phyloP scores from a whole-genome alignment of 108 stramenopile species.

The Licmophora abbreviata region DNA sequence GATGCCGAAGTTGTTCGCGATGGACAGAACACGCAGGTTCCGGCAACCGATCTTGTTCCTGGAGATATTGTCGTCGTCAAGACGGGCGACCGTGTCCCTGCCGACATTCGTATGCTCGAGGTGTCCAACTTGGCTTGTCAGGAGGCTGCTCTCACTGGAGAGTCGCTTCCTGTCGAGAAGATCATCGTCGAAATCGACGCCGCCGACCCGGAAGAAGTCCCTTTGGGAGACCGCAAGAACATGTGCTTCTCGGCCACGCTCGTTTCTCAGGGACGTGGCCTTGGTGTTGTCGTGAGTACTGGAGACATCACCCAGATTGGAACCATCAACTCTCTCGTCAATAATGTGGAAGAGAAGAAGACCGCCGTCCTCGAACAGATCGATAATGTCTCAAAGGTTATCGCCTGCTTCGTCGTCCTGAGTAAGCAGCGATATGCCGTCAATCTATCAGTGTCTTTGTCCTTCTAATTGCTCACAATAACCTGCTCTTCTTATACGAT shows the following conservation, averaged over 20 bases:
- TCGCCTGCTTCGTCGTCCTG: conserved; percentile 70
- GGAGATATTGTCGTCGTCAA: conserved; percentile 68
- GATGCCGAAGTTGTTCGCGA: conserved; percentile 61
- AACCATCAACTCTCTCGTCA: conserved; percentile 83
- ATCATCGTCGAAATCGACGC: conserved; percentile 36
- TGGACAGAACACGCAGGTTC: conserved; percentile 55
- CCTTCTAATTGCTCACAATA: no score
- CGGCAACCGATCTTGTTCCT: conserved; percentile 59
- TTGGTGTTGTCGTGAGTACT: conserved; percentile 76
- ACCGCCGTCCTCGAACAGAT: conserved; percentile 92
- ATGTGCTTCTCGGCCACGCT: conserved; percentile 89
- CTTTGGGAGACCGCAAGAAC: conserved; percentile 76
- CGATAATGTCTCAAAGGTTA: conserved; percentile 76
- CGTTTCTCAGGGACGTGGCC: conserved; percentile 79
- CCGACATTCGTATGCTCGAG: conserved; percentile 82
- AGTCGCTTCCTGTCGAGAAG: conserved; percentile 87
- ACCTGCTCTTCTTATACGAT: no score
- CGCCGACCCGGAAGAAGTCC: conserved; percentile 43
- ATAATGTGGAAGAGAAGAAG: conserved; percentile 69
- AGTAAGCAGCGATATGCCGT: no score
- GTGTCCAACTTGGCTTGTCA: conserved; percentile 61
- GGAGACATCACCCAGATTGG: conserved; percentile 93
- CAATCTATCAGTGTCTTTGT: no score
- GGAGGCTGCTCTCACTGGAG: conserved; percentile 91
- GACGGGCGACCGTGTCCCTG: conserved; percentile 78